phyloP scores from a whole-genome alignment of 2,329 filamentous ascomycete species.

The Escovopsis sp. region DNA sequence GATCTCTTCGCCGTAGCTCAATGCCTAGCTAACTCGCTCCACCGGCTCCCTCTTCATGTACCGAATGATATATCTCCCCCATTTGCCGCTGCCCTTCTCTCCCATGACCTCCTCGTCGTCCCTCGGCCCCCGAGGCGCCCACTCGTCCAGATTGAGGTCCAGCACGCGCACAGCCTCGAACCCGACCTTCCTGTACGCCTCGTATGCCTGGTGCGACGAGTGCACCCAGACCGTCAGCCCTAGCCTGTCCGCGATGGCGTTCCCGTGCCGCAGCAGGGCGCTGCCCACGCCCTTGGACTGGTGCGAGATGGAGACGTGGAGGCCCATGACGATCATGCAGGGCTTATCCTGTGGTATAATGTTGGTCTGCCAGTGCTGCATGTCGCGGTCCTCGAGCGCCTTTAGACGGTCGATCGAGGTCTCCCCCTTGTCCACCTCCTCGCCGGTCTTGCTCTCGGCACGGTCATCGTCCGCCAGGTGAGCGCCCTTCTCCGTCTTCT shows the following conservation, averaged over 20 bases:
- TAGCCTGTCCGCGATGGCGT: constrained; percentile 3
- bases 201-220: constrained; percentile 6
- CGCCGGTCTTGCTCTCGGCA: background rate
- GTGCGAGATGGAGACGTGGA: constrained; percentile 3
- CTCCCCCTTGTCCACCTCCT: background rate
- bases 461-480: background rate
- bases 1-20: no score
- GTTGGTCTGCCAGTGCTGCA: constrained; percentile 3
- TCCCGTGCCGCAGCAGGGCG: constrained; percentile 4
- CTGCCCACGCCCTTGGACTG: constrained; percentile 5
- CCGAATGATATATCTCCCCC: constrained; percentile 5
- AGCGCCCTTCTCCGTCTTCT: background rate
- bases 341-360: constrained; percentile 4
- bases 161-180: constrained; percentile 4
- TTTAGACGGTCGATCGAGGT: constrained; percentile 4
- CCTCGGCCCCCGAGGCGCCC: constrained; percentile 4
- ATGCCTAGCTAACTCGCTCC: no score
- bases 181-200: constrained; percentile 4
- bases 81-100: constrained; percentile 4
- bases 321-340: constrained; percentile 6
- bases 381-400: constrained; percentile 4
- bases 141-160: constrained; percentile 6
- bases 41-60: constrained; percentile 3
- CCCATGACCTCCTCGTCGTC: constrained; percentile 6
- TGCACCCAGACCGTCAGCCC: constrained; percentile 4